Evolutionary conservation across 345 rosid genomes (phyloP).

Genomic region (Hypericum androsaemum): DNA sequence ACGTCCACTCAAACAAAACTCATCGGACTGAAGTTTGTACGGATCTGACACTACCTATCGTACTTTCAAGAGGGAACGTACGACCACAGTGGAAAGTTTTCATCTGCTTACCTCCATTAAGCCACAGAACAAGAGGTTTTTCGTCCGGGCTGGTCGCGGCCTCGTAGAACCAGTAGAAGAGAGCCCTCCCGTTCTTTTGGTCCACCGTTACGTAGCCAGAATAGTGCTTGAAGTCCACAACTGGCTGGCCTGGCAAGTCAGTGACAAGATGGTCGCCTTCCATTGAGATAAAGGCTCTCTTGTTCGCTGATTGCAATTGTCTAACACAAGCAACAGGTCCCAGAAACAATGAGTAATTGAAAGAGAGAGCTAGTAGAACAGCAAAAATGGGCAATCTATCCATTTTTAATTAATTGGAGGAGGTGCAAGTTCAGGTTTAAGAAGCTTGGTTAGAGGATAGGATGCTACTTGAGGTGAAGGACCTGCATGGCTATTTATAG

Average conservation of each 20-base stretch:
- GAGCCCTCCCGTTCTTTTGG: constrained; percentile 50
- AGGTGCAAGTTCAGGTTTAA: not conserved
- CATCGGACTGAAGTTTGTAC: no score
- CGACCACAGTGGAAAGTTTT: not conserved
- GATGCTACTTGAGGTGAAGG: constrained; percentile 15
- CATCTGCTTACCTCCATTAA: constrained; percentile 70
- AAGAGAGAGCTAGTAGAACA: constrained; percentile 9
- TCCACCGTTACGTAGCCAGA: constrained; percentile 72
- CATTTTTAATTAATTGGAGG: constrained; percentile 12
- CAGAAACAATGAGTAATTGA: constrained; percentile 12
- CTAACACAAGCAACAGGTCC: constrained; percentile 16
- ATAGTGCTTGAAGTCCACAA: constrained; percentile 49
- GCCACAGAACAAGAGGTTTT: constrained; percentile 86
- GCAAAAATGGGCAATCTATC: constrained; percentile 5
- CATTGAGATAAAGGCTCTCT: constrained; percentile 12
- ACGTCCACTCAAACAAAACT: no score
- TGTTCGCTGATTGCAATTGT: constrained; percentile 13
- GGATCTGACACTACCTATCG: not conserved
- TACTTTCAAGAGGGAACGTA: not conserved
- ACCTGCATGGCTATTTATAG: constrained; percentile 40
- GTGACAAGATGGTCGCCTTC: constrained; percentile 42
- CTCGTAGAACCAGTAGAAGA: constrained; percentile 91
- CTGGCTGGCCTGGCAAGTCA: constrained; percentile 58
- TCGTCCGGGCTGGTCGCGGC: constrained; percentile 41
- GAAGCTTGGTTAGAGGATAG: not conserved